A percentile compares a stretch with the other conserved stretches of the same genome.
Evolutionary conservation across 1,139 yeast genomes (phyloP).

Genomic region (Yamadazyma trypodendri): DNA sequence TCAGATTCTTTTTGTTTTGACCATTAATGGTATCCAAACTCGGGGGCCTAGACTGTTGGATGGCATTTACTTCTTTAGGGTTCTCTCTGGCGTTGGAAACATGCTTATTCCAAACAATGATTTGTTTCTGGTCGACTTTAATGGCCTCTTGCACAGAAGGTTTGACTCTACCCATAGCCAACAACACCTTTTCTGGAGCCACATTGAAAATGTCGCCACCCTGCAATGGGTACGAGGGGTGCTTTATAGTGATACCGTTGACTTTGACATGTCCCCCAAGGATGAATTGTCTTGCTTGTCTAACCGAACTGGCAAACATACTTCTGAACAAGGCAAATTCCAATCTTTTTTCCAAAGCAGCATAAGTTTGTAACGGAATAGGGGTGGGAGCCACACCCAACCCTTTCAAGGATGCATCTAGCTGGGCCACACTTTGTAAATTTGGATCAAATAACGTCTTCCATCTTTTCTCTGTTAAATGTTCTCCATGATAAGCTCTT

Average conservation of each 20-base stretch:
- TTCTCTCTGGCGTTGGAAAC: conserved; percentile 56
- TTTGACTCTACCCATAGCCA: conserved; percentile 81
- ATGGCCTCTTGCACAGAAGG: conserved; percentile 71
- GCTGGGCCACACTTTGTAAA: conserved; percentile 79
- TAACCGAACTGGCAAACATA: conserved; percentile 87
- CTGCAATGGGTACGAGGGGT: conserved; percentile 74
- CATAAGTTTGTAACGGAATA: conserved; percentile 82
- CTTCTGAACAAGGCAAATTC: conserved; percentile 90
- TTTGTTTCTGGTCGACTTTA: conserved; percentile 68
- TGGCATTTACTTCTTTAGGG: conserved; percentile 60
- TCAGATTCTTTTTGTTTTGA: conserved; percentile 18
- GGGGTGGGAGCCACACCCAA: conserved; percentile 65
- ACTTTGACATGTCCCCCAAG: conserved; percentile 81
- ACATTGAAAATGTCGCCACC: conserved; percentile 90
- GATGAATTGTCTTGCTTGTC: conserved; percentile 92
- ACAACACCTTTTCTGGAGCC: conserved; percentile 79
- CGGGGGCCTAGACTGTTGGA: conserved; percentile 46
- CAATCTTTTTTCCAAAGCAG: conserved; percentile 81
- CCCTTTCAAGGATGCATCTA: conserved; percentile 73
- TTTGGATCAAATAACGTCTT: conserved; percentile 63
- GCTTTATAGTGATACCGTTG: conserved; percentile 68
- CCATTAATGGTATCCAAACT: conserved; percentile 32
- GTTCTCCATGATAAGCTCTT: conserved; percentile 95
- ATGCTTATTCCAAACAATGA: conserved; percentile 71
- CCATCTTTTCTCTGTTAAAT: conserved; percentile 81